phyloP scores from a whole-genome alignment of 1,284 basidiomycete species.

The Schizophyllum amplum region DNA sequence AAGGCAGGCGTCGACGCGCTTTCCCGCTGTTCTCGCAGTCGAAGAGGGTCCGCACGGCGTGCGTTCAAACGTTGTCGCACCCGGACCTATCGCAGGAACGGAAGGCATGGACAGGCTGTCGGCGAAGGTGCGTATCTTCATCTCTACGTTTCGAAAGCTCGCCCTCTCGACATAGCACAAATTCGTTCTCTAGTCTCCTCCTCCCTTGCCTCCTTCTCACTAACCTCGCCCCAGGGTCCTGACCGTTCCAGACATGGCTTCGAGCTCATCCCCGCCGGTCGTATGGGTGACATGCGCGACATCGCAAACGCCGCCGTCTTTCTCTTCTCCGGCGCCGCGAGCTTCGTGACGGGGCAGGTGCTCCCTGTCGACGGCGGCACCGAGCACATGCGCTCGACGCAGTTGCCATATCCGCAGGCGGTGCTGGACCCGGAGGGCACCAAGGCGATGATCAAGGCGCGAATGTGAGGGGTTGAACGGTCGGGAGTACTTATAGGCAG shows the following conservation, averaged over 20 bases:
- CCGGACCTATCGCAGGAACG: constrained; percentile 80
- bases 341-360: constrained; percentile 72
- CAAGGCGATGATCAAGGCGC: constrained; percentile 30
- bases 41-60: constrained; percentile 95
- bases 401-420: constrained; percentile 57
- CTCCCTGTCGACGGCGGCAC: constrained; percentile 61
- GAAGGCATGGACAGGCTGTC: constrained; percentile 78
- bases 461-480: constrained; percentile 18
- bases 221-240: constrained; percentile 29
- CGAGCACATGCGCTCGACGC: constrained; percentile 43
- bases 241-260: neutral
- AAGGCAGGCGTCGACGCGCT: constrained; percentile 93
- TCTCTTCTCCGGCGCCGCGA: constrained; percentile 84
- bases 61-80: constrained; percentile 87
- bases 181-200: too few species aligned
- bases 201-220: too few species aligned
- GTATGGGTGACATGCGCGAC: constrained; percentile 64
- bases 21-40: constrained; percentile 76
- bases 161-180: too few species aligned
- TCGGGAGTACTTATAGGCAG: too few species aligned
- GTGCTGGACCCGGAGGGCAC: constrained; percentile 53
- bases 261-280: constrained; percentile 46
- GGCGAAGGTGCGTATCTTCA: constrained; percentile 1
- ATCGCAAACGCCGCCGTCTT: constrained; percentile 79
- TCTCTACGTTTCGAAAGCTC: too few species aligned